phyloP scores from a whole-genome alignment of 305 asterid genomes.

The Fraxinus latifolia region DNA sequence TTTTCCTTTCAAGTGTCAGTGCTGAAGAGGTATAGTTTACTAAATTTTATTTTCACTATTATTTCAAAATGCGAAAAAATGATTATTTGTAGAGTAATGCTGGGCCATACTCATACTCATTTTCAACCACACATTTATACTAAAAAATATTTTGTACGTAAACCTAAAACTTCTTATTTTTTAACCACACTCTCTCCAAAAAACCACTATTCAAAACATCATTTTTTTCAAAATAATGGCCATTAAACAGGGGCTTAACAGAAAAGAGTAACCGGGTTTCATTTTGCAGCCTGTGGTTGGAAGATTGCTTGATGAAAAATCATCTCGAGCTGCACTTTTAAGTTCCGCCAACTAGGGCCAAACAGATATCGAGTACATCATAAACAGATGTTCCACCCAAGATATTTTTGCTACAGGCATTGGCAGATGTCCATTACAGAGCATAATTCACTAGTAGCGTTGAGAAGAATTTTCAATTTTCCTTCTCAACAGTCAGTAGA shows the following conservation, averaged over 20 bases:
- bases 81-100: too few relatives aligned
- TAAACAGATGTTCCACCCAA: neutral
- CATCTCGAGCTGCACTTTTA: constrained; percentile 43
- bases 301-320: constrained; percentile 51
- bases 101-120: too few relatives aligned
- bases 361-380: neutral
- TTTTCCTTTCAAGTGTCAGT: constrained; percentile 51
- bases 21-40: constrained; percentile 49
- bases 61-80: constrained; percentile 12
- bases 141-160: too few relatives aligned
- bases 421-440: neutral
- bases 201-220: too few relatives aligned
- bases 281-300: constrained; percentile 46
- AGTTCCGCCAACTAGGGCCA: constrained; percentile 42
- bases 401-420: neutral
- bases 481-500: constrained; percentile 31
- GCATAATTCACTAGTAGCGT: neutral
- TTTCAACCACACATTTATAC: too few relatives aligned
- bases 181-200: too few relatives aligned
- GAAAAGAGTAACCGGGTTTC: neutral
- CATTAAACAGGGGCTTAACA: neutral
- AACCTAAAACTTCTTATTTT: too few relatives aligned
- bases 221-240: too few relatives aligned
- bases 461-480: constrained; percentile 35
- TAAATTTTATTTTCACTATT: neutral